phyloP scores from a whole-genome alignment of 495 filamentous ascomycete genomes.

The Neurospora sp. region DNA sequence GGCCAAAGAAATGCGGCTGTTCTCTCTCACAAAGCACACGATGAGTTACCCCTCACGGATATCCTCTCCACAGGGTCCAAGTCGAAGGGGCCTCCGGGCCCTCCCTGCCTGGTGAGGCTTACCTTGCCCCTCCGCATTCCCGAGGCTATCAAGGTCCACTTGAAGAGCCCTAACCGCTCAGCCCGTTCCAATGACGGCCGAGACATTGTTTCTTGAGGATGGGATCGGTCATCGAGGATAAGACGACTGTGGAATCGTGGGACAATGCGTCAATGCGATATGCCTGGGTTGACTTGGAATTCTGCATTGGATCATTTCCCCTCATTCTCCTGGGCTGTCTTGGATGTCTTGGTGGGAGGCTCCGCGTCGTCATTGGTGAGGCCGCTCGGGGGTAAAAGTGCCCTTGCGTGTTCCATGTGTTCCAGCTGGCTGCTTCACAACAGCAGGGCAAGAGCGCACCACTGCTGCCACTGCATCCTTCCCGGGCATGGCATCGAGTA shows the following conservation, averaged over 20 bases:
- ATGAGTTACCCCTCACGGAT: not conserved
- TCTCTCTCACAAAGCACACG: not conserved
- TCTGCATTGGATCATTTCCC: not conserved
- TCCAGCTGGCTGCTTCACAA: not conserved
- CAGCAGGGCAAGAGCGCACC: not conserved
- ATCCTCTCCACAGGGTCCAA: not conserved
- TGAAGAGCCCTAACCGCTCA: not conserved
- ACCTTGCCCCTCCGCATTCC: not conserved
- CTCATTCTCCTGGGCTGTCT: not conserved
- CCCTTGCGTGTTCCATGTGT: not conserved
- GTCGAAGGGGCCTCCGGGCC: not conserved
- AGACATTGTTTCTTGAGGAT: not conserved
- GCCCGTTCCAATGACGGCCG: not conserved
- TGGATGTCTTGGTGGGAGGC: not conserved
- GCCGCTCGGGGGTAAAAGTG: not conserved
- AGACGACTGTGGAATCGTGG: not conserved
- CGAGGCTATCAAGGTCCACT: not conserved
- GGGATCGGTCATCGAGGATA: not conserved
- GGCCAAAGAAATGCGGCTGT: not conserved
- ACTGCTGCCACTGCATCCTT: not conserved
- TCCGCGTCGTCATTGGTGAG: not conserved
- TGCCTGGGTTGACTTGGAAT: not conserved
- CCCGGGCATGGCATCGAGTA: not conserved
- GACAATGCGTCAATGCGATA: not conserved
- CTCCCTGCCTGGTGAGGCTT: not conserved